Base-by-base conservation (phyloP, 805 yeast genomes). In the Hanseniaspora nectarophila region DNA sequence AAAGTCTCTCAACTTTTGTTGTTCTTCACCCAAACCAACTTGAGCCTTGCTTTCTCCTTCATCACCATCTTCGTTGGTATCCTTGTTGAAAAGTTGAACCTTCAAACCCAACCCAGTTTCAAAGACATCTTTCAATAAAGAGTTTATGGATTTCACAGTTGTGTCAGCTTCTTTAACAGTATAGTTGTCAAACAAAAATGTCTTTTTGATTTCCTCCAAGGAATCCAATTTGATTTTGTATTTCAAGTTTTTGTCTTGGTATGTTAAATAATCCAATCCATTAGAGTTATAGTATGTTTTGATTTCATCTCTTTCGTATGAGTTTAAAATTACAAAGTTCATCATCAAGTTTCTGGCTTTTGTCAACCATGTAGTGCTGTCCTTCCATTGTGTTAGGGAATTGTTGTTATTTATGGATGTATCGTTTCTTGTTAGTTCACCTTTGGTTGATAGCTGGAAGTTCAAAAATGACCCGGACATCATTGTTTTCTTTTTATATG, bases 351-450 rank as follows among this genome's bases (percentile, higher is more conserved):
- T 34, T 47, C 51, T 47, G 16, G 26, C 43, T 13, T 40, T 47
- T 5, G 39, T 29, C 15, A 47, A 29, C 51, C 51, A 47, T 2
- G 45, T 32, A 8, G 35, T 23, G n/a, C 29, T 32, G 26, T 39
- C 51, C 20, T 47, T 43, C 51, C 51, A 47, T 23, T 47, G 51
- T 3, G 24, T 21, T 18, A 43, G 21, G 6, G 45, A 39, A n/a
- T 15, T 29, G 16, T n/a, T 9, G 16, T 21, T 16, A 6, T 10
- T 21, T 12, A 10, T 7, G 20, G 31, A 38, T 29, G 15, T 20
- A 18, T 8, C 21, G 15, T 42, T 29, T 42, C 34, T 42, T 26
- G 38, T 16, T 12, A 32, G 21, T 23, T 37, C 45, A 31, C 51
- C 51, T n/a, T 39, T 31, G 26, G 23, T 37, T 5, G 26, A 31